These are phyloP conservation scores for Microdochium bolleyi DNA, from an alignment of 2,329 filamentous ascomycete species.

Conservation along the genomic window DNA sequence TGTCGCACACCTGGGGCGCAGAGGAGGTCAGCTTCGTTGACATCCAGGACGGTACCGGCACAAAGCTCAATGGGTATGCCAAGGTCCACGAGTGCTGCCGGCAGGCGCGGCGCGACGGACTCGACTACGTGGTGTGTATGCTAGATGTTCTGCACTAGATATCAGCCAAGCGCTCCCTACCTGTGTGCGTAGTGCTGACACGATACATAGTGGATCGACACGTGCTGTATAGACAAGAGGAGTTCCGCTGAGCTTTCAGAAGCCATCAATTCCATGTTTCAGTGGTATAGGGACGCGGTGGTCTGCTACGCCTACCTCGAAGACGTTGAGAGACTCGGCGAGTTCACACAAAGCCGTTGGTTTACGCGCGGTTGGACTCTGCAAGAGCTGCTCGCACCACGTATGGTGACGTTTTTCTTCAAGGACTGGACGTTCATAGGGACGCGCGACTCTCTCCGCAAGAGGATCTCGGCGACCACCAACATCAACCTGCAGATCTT, in stretches of 20 bases:
- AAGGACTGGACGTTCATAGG: neutral
- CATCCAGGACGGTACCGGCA: neutral
- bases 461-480: neutral
- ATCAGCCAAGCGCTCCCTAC: too few relatives aligned
- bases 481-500: neutral
- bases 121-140: neutral
- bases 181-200: too few relatives aligned
- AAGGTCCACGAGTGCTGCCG: constrained; percentile 1
- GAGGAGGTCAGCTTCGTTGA: constrained; percentile 4
- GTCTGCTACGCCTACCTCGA: constrained; percentile 1
- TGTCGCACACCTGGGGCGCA: constrained; percentile 4
- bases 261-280: constrained; percentile 1
- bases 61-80: neutral
- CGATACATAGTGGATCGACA: constrained; percentile 1
- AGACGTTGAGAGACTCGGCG: neutral
- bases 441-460: neutral
- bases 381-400: neutral
- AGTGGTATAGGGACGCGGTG: neutral
- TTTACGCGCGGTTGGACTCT: neutral
- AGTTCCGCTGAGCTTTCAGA: constrained; percentile 1
- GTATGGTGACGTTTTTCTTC: neutral
- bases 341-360: neutral
- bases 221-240: constrained; percentile 1
- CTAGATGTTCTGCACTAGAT: too few relatives aligned
- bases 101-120: neutral